Conservation (phyloP, 805 yeast species). For the Kodamaea neixiangensis region DNA sequence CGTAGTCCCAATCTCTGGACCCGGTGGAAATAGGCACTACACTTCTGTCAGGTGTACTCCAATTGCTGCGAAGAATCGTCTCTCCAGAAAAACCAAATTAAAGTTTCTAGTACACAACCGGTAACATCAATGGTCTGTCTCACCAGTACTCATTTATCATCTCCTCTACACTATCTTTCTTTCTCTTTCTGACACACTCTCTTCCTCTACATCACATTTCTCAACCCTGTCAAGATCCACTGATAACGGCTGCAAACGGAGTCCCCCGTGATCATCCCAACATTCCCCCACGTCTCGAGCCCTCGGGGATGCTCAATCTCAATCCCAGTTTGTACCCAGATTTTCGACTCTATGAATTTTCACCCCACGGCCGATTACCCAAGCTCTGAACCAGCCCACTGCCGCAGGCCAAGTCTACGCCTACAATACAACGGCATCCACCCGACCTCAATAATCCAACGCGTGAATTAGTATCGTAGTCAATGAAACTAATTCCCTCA, state of each 20-base stretch:
- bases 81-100: too few species aligned
- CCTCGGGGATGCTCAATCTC: not conserved
- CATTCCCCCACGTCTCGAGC: not conserved
- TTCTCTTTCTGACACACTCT: too few species aligned
- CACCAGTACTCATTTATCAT: too few species aligned
- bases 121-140: too few species aligned
- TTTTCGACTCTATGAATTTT: not conserved
- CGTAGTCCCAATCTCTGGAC: not conserved
- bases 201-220: too few species aligned
- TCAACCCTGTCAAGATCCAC: too few species aligned
- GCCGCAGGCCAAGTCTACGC: too few species aligned
- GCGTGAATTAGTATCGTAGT: not conserved
- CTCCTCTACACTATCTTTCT: too few species aligned
- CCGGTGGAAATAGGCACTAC: not conserved
- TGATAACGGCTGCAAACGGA: not conserved
- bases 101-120: too few species aligned
- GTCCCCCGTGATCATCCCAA: not conserved
- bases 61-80: too few species aligned
- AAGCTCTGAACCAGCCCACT: not conserved
- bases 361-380: not conserved
- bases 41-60: too few species aligned
- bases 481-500: not conserved
- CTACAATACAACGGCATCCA: not conserved
- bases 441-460: not conserved
- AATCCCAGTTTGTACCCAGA: not conserved